Conservation (phyloP, 108 stramenopile species). For the Asterionellopsis glacialis region DNA sequence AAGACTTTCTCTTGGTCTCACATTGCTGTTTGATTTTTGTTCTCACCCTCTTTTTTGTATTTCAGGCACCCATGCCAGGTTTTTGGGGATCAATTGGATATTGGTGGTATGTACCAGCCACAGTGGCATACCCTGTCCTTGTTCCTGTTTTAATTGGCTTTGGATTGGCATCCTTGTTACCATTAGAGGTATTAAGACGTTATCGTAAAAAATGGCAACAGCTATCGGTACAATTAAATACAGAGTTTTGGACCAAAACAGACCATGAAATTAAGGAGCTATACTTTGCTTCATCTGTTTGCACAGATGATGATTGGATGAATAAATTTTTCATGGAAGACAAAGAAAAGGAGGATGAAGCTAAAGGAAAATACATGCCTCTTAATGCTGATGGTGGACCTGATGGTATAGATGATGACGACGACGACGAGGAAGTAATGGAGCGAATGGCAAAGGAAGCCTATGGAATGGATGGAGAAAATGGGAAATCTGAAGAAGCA, state of each 20-base stretch:
- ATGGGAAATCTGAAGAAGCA: too few relatives aligned
- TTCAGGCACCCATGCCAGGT: slow-evolving; percentile 49
- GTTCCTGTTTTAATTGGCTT: slow-evolving; percentile 38
- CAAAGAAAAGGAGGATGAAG: slow-evolving; percentile 1
- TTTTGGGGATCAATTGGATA: slow-evolving; percentile 44
- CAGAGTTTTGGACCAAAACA: slow-evolving; percentile 33
- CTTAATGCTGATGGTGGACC: neutral
- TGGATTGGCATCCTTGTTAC: slow-evolving; percentile 35
- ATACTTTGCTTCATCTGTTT: neutral
- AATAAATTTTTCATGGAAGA: neutral
- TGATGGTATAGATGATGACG: too few relatives aligned
- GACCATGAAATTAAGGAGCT: neutral
- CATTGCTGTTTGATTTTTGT: too few relatives aligned
- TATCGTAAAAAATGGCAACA: slow-evolving; percentile 41
- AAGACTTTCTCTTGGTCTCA: too few relatives aligned
- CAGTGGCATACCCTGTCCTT: slow-evolving; percentile 44
- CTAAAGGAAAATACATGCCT: slow-evolving; percentile 3
- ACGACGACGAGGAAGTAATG: too few relatives aligned
- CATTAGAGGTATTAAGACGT: slow-evolving; percentile 33
- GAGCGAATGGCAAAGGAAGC: too few relatives aligned
- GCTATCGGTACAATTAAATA: slow-evolving; percentile 37
- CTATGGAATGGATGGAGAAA: too few relatives aligned
- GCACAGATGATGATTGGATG: slow-evolving; percentile 3
- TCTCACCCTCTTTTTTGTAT: too few relatives aligned
- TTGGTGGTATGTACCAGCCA: slow-evolving; percentile 51